Conservation (phyloP, 2,329 filamentous ascomycete species). For the Thielaviopsis punctulata region DNA sequence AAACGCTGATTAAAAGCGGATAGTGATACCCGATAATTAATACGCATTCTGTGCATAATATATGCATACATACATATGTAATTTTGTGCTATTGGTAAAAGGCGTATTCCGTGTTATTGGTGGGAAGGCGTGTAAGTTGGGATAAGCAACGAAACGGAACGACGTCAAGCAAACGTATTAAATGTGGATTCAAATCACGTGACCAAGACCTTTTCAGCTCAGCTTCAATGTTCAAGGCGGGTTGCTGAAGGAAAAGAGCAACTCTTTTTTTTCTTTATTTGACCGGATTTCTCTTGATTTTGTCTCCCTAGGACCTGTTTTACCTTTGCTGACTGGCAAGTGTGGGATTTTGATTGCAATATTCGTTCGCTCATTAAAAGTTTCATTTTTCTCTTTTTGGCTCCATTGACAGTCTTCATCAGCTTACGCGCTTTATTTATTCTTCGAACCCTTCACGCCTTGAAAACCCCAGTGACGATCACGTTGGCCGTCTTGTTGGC, state of each 20-base stretch:
- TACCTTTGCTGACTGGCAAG: no score
- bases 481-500: neutral
- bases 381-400: neutral
- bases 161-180: neutral
- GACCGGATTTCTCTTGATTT: neutral
- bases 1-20: neutral
- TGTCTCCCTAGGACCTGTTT: no score
- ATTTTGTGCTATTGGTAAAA: no score
- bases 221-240: neutral
- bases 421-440: neutral
- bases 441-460: no score
- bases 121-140: neutral
- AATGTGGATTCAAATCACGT: neutral
- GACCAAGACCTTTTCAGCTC: neutral
- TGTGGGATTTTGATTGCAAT: neutral
- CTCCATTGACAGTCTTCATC: neutral
- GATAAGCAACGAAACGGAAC: neutral
- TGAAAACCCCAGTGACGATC: neutral
- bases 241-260: neutral
- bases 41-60: no score
- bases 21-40: neutral
- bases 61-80: no score
- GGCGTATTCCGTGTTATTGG: no score
- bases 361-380: neutral
- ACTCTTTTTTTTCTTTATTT: neutral